phyloP scores from a whole-genome alignment of 2,329 filamentous ascomycete species.

The Fusarium camptoceras region DNA sequence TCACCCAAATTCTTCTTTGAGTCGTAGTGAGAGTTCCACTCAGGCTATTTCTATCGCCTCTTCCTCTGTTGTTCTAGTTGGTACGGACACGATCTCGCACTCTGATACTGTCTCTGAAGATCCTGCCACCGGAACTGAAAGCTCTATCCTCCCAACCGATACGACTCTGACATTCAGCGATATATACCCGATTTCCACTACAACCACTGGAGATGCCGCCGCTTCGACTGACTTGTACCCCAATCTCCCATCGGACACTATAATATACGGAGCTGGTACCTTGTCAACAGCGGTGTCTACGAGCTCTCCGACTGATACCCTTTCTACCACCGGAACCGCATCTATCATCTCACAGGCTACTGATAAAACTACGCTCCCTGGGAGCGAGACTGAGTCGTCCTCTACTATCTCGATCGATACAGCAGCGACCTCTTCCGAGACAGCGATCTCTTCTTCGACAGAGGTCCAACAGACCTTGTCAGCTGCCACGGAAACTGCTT shows the following conservation, averaged over 20 bases:
- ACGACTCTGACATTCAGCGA: accelerated
- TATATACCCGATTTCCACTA: background rate
- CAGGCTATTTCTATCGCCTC: background rate
- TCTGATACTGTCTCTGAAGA: background rate
- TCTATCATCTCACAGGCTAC: background rate
- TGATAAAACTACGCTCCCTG: background rate
- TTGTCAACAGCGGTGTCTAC: background rate
- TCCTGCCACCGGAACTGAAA: background rate
- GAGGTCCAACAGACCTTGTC: background rate
- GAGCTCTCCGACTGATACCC: background rate
- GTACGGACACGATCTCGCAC: background rate
- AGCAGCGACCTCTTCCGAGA: no score
- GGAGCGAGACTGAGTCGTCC: background rate
- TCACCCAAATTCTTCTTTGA: accelerated
- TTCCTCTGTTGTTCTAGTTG: background rate
- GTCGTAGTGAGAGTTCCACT: background rate
- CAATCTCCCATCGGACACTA: background rate
- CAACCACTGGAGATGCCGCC: accelerated
- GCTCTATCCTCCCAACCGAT: background rate
- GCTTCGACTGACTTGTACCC: background rate
- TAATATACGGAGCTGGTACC: background rate
- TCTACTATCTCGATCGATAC: background rate
- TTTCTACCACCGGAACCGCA: background rate
- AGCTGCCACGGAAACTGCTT: no score
- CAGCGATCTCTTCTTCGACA: no score